Evolutionary conservation across 139 green algal species (phyloP).

Genomic region (Volvox africanus): DNA sequence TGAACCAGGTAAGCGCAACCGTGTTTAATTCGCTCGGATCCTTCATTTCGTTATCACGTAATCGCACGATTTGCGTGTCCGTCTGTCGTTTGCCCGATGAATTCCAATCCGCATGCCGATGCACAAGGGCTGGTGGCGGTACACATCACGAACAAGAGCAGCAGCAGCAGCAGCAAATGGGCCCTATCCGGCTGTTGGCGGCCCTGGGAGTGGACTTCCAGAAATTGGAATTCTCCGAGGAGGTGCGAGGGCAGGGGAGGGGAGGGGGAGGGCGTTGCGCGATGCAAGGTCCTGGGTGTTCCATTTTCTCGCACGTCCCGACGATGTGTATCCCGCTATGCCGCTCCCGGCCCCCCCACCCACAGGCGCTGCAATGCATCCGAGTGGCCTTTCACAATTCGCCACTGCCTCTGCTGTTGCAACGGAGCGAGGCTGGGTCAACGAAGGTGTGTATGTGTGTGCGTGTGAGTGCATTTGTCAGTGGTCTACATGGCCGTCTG

Average conservation of each 20-base stretch:
- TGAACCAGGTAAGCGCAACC: no score
- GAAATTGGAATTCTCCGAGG: not conserved
- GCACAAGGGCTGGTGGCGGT: no score
- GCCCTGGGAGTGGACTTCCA: not conserved
- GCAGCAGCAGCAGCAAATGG: not conserved
- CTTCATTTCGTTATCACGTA: no score
- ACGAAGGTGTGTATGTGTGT: not conserved
- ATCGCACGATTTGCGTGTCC: no score
- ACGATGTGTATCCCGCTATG: not conserved
- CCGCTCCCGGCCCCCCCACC: no score
- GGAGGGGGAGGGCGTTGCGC: not conserved
- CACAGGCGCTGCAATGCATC: conserved; percentile 15
- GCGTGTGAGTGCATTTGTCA: no score
- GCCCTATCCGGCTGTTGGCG: conserved; percentile 2
- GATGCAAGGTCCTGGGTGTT: not conserved
- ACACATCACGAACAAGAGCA: not conserved
- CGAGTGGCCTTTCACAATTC: conserved; percentile 8
- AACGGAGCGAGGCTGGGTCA: not conserved
- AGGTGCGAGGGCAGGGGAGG: not conserved
- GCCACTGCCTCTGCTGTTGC: not conserved
- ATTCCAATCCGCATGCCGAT: no score
- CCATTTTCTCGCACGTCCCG: not conserved
- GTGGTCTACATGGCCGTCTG: no score
- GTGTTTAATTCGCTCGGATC: no score
- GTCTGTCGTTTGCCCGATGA: no score